phyloP scores from a whole-genome alignment of 441 rosid species.

The Erysimum cheiri region DNA sequence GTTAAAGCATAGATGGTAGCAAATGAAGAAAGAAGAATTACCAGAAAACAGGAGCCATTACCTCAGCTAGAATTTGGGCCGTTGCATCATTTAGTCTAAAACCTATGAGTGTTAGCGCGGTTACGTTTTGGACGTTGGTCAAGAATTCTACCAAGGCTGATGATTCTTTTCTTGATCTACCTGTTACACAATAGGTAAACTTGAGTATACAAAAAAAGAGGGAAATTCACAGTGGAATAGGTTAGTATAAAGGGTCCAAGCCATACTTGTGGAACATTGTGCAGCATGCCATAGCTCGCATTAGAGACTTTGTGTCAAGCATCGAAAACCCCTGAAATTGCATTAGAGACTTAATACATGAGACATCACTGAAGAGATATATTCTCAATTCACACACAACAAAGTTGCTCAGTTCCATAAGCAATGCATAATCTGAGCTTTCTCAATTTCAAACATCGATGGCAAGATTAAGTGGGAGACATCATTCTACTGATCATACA shows the following conservation, averaged over 20 bases:
- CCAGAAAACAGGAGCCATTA: not conserved
- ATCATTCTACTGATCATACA: not conserved
- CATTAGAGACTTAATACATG: not conserved
- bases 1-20: not conserved
- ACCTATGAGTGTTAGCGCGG: not conserved
- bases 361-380: not conserved
- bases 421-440: not conserved
- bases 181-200: constrained; percentile 11
- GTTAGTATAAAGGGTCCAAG: too few relatives aligned
- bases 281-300: constrained; percentile 63
- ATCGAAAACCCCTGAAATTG: constrained; percentile 63
- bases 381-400: not conserved
- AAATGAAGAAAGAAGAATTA: not conserved
- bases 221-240: not conserved
- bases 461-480: not conserved
- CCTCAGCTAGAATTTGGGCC: not conserved
- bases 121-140: constrained; percentile 18
- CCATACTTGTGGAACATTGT: too few relatives aligned
- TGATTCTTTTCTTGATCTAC: not conserved
- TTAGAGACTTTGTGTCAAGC: constrained; percentile 76
- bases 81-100: not conserved
- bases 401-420: not conserved
- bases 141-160: constrained; percentile 2
- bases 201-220: not conserved
- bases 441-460: not conserved